Conservation (phyloP, 495 filamentous ascomycete species). For the Daldinia vernicosa region DNA sequence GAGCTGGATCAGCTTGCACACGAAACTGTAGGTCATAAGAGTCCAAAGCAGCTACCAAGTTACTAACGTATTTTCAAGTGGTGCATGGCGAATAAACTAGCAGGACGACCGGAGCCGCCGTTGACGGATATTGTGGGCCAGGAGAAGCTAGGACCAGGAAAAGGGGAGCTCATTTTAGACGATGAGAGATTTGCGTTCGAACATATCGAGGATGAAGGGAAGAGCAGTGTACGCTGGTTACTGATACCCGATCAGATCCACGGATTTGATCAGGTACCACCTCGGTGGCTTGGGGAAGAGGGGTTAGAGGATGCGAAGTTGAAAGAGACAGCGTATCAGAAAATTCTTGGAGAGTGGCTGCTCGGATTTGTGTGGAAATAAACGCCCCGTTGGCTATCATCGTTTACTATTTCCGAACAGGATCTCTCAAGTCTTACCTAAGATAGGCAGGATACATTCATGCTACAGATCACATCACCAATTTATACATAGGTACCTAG, state of each 20-base stretch:
- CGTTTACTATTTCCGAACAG: neutral
- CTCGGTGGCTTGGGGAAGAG: slow-evolving; percentile 33
- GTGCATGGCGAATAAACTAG: slow-evolving; percentile 48
- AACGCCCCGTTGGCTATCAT: neutral
- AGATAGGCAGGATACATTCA: neutral
- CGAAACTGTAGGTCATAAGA: slow-evolving; percentile 27
- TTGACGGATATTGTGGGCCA: slow-evolving; percentile 38
- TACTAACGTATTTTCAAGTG: slow-evolving; percentile 23
- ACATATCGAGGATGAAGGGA: slow-evolving; percentile 35
- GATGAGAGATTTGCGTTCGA: slow-evolving; percentile 53
- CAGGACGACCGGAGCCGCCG: slow-evolving; percentile 40
- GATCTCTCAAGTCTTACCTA: neutral
- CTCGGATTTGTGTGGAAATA: slow-evolving; percentile 46
- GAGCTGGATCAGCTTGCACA: slow-evolving; percentile 59
- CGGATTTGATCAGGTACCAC: slow-evolving; percentile 46
- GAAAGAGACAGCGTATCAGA: slow-evolving; percentile 48
- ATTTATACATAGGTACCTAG: too few relatives aligned
- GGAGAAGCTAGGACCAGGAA: slow-evolving; percentile 30
- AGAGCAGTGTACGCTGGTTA: slow-evolving; percentile 48
- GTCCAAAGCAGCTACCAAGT: neutral
- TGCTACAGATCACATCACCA: neutral
- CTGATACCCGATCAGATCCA: slow-evolving; percentile 54
- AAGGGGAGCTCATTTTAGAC: slow-evolving; percentile 35
- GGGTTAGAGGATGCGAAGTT: slow-evolving; percentile 42
- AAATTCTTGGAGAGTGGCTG: slow-evolving; percentile 48